Evolutionary conservation across 345 rosid species (phyloP).

Genomic region (Corchorus olitorius): DNA sequence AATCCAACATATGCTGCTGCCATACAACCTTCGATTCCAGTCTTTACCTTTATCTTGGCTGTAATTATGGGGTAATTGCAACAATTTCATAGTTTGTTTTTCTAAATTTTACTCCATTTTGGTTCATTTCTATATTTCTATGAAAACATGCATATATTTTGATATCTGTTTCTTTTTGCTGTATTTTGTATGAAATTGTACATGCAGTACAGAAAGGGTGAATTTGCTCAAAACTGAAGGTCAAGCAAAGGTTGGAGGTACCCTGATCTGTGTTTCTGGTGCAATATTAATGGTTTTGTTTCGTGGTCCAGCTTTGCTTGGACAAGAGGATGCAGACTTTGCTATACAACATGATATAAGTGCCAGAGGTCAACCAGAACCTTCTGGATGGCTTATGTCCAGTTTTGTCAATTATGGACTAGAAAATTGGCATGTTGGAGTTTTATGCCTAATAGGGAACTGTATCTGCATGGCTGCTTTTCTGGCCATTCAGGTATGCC

Average conservation of each 20-base stretch:
- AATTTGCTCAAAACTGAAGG: conserved; percentile 82
- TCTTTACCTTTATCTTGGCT: conserved; percentile 90
- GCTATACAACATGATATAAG: conserved; percentile 54
- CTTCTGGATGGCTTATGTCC: conserved; percentile 72
- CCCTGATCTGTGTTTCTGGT: conserved; percentile 78
- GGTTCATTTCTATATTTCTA: not conserved
- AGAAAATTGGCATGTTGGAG: conserved; percentile 86
- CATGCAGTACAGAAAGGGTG: conserved; percentile 96
- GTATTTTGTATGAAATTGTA: conserved; percentile 26
- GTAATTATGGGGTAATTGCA: conserved; percentile 83
- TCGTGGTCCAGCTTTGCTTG: conserved; percentile 86
- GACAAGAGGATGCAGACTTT: conserved; percentile 56
- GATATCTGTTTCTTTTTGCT: conserved; percentile 23
- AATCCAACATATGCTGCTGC: conserved; percentile 99
- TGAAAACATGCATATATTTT: conserved; percentile 23
- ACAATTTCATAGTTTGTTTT: not conserved
- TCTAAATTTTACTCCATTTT: not conserved
- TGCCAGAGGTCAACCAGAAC: conserved; percentile 90
- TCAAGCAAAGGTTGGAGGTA: conserved; percentile 87
- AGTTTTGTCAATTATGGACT: conserved; percentile 61
- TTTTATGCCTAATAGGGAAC: conserved; percentile 92
- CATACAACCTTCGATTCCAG: conserved; percentile 95
- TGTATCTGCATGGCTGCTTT: conserved; percentile 97
- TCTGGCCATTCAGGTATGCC: conserved; percentile 86
- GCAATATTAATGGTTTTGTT: conserved; percentile 84